Evolutionary conservation across 805 yeast species (phyloP).

Genomic region (Candida berthetii): DNA sequence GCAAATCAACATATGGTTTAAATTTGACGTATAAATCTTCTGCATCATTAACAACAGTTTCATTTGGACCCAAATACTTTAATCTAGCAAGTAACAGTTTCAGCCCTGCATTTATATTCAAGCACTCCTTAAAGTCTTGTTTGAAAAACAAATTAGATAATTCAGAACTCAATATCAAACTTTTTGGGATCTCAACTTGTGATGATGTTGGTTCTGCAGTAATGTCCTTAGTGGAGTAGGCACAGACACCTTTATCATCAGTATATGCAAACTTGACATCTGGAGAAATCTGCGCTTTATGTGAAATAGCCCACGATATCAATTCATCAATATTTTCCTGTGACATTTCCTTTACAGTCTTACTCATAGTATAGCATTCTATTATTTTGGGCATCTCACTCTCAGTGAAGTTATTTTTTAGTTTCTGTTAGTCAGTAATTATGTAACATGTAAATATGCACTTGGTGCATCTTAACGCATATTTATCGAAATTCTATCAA

Average conservation of each 20-base stretch:
- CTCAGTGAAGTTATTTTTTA: no score
- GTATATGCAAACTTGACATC: slow-evolving; percentile 26
- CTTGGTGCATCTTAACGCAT: no score
- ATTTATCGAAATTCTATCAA: no score
- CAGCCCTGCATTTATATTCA: slow-evolving; percentile 25
- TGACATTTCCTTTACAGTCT: not conserved
- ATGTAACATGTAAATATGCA: no score
- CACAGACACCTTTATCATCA: slow-evolving; percentile 28
- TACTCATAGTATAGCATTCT: no score
- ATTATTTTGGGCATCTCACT: no score
- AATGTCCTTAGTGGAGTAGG: slow-evolving; percentile 19
- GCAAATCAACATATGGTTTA: slow-evolving; percentile 39
- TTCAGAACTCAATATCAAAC: slow-evolving; percentile 21
- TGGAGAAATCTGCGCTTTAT: slow-evolving; percentile 29
- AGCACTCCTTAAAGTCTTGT: slow-evolving; percentile 2
- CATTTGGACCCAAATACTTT: slow-evolving; percentile 24
- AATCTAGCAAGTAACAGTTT: slow-evolving; percentile 35
- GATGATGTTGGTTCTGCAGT: slow-evolving; percentile 13
- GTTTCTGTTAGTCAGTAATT: not conserved
- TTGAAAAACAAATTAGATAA: slow-evolving; percentile 20
- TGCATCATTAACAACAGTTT: slow-evolving; percentile 4
- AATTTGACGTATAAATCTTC: slow-evolving; percentile 23
- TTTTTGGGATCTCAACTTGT: slow-evolving; percentile 21
- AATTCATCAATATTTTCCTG: not conserved
- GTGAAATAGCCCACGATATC: slow-evolving; percentile 28